Percentiles rank a stretch among this genome's conserved stretches.
These are phyloP conservation scores for Rhizophlyctis rosea DNA, from an alignment of 192 early-diverging fungal genomes.

Conservation along the genomic window DNA sequence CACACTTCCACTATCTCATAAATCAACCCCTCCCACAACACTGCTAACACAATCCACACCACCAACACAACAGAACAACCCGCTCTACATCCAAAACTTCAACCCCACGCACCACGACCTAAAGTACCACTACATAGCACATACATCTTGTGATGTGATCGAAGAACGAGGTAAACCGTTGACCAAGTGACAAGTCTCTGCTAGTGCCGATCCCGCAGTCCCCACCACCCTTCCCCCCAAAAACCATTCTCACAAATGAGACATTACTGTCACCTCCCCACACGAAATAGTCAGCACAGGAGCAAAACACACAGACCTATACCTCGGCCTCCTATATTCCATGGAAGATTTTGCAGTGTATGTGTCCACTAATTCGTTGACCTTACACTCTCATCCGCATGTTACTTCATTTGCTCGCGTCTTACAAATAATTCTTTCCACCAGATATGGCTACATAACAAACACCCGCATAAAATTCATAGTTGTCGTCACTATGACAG, in stretches of 20 bases:
- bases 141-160: constrained; percentile 86
- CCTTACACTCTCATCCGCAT: neutral
- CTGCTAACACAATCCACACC: neutral
- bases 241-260: neutral
- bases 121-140: constrained; percentile 88
- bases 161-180: constrained; percentile 84
- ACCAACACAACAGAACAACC: constrained; percentile 65
- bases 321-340: constrained; percentile 81
- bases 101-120: constrained; percentile 70
- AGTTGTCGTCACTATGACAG: constrained; percentile 41
- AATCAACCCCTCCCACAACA: neutral
- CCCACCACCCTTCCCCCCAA: neutral
- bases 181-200: neutral
- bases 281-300: constrained; percentile 45
- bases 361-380: constrained; percentile 10
- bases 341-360: constrained; percentile 90
- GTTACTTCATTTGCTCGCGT: neutral
- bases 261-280: neutral
- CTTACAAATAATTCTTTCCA: constrained; percentile 1
- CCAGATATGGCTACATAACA: constrained; percentile 80
- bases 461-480: constrained; percentile 78
- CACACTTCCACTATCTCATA: neutral
- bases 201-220: too few species aligned
- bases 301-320: constrained; percentile 72
- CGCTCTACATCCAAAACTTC: constrained; percentile 79